Conservation (phyloP, 495 filamentous ascomycete genomes). For the Coniosporium apollinis region DNA sequence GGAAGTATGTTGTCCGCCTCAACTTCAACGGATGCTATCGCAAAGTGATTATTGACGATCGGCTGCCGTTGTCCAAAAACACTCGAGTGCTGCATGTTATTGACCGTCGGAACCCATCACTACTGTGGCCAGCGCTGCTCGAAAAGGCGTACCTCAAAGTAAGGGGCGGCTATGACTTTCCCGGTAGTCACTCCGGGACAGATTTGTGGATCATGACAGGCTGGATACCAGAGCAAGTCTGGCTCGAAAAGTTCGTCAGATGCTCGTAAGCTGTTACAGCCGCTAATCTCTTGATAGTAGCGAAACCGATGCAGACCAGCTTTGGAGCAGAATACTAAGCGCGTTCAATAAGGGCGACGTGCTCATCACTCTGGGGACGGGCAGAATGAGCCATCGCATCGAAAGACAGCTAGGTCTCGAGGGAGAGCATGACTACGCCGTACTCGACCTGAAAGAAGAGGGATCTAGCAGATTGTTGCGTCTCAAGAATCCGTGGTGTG, state of each 20-base stretch:
- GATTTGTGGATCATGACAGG: slow-evolving; percentile 82
- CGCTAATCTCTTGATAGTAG: slow-evolving; percentile 28
- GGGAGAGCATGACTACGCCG: slow-evolving; percentile 85
- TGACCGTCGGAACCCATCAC: slow-evolving; percentile 57
- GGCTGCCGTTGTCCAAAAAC: slow-evolving; percentile 64
- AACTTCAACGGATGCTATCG: slow-evolving; percentile 91
- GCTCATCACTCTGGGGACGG: slow-evolving; percentile 78
- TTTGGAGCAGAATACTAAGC: slow-evolving; percentile 64
- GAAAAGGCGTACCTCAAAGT: slow-evolving; percentile 99
- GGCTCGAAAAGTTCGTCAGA: slow-evolving; percentile 55
- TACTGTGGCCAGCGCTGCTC: slow-evolving; percentile 83
- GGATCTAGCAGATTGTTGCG: slow-evolving; percentile 49
- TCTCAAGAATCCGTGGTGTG: slow-evolving; percentile 92
- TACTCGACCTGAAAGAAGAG: slow-evolving; percentile 58
- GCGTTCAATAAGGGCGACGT: slow-evolving; percentile 67
- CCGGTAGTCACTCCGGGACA: slow-evolving; percentile 93
- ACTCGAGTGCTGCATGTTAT: slow-evolving; percentile 66
- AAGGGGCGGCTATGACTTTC: slow-evolving; percentile 91
- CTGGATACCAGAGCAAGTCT: slow-evolving; percentile 94
- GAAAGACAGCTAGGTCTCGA: slow-evolving; percentile 68
- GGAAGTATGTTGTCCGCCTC: slow-evolving; percentile 81
- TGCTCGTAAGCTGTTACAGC: too few species aligned
- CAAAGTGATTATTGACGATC: slow-evolving; percentile 77
- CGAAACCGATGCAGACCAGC: slow-evolving; percentile 51
- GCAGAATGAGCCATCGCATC: slow-evolving; percentile 52